Base-by-base conservation (phyloP, 1,284 basidiomycete species). In the Exsudoporus floridanus region DNA sequence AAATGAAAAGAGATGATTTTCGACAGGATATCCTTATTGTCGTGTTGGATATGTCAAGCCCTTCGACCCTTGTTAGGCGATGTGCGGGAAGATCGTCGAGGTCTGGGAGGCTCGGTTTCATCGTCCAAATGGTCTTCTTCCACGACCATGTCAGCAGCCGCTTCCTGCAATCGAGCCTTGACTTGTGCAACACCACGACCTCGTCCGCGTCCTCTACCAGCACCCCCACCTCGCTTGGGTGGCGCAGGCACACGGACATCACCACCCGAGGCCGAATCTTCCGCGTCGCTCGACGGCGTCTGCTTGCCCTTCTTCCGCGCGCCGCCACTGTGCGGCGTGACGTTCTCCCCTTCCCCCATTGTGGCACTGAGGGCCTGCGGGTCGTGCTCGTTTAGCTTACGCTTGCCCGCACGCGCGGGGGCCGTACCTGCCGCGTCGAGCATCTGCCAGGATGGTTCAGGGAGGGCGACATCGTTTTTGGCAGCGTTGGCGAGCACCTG, bases 401-500 rank as follows among this genome's bases (percentile, higher is more conserved):
- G 65, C 60, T 67, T 67, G 10, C 60, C 69, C 45, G 58, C 54
- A 55, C 67, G 65, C 34, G 43, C 55, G 16, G 67, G 64, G 34
- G 37, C 42, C 53, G 62, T 66, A 58, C 64, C 56, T 59, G 64
- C 69, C 46, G 50, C 44, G 34, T 58, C 62, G 7, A 71, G 57
- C 57, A 71, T 60, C 30, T 69, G 62, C 66, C 64, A 69, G 28
- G 62, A 69, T n/a, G 66, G 64, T 21, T 69, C 67, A 0, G 55
- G 57, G 6, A 66, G 56, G 2, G 37, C 46, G 0, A 58, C 38
- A 7, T 60, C 33, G 28, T 66, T 56, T 41, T 66, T 56, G 12
- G 56, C 67, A 23, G 70, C 71, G 5, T 76, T 67, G 13, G 73
- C 70, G 6, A 81, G 60, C 1, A 82, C 72, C 41, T 79, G 69